A percentile compares a stretch with the other conserved stretches of the same genome.
phyloP scores from a whole-genome alignment of 2,329 filamentous ascomycete genomes.

The Hypoxylon sp. region DNA sequence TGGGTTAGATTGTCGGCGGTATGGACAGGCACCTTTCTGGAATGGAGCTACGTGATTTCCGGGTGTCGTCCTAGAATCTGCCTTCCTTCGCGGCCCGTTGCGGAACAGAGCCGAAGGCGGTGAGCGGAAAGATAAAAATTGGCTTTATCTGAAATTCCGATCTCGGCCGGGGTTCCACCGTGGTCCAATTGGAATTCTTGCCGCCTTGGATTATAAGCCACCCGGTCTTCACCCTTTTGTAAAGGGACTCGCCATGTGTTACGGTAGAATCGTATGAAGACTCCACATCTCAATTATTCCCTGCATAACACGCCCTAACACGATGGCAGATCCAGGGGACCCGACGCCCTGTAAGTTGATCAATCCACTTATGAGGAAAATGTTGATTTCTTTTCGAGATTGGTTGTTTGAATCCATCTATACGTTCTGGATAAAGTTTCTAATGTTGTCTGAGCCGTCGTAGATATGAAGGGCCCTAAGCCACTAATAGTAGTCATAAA shows the following conservation, averaged over 20 bases:
- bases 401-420: conserved; percentile 11
- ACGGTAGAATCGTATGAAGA: conserved; percentile 13
- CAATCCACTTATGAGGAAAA: conserved; percentile 16
- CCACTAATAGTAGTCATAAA: conserved; percentile 87
- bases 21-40: conserved; percentile 4
- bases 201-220: conserved; percentile 21
- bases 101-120: conserved; percentile 35
- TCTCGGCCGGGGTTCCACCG: conserved; percentile 38
- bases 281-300: conserved; percentile 30
- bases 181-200: conserved; percentile 43
- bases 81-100: conserved; percentile 27
- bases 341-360: conserved; percentile 50
- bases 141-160: conserved; percentile 45
- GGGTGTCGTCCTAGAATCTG: conserved; percentile 13
- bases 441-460: conserved; percentile 50
- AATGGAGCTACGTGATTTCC: neutral
- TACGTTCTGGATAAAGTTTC: conserved; percentile 15
- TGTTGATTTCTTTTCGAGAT: conserved; percentile 6
- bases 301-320: conserved; percentile 20
- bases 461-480: conserved; percentile 76
- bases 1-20: conserved; percentile 11
- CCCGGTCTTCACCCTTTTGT: conserved; percentile 3
- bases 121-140: conserved; percentile 20
- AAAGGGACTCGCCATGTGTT: conserved; percentile 5
- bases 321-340: conserved; percentile 49